These are phyloP conservation scores for Picea abies DNA, from an alignment of 83 land plant species.

Conservation along the genomic window DNA sequence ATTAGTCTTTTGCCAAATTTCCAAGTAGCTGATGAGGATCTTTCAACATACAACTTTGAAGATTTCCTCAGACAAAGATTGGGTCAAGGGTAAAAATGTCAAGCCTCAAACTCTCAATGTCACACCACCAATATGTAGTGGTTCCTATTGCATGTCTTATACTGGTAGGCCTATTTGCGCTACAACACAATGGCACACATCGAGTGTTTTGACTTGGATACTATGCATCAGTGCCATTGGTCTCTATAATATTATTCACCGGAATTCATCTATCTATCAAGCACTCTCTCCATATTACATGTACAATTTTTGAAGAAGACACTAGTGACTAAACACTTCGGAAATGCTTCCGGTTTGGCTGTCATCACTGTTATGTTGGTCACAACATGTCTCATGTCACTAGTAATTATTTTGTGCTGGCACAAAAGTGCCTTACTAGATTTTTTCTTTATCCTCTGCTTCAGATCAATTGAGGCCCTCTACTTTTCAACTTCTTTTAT, in stretches of 20 bases:
- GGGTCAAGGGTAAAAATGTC: constrained; percentile 43
- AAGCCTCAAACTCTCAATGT: constrained; percentile 37
- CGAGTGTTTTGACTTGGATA: too few species aligned
- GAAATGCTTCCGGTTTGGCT: constrained; percentile 40
- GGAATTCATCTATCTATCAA: not conserved
- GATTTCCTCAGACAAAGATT: constrained; percentile 4
- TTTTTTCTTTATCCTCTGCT: constrained; percentile 46
- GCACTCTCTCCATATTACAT: constrained; percentile 15
- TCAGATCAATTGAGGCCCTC: constrained; percentile 52
- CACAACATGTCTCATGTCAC: constrained; percentile 53
- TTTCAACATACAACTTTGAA: constrained; percentile 51
- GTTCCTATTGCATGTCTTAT: too few species aligned
- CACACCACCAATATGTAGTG: constrained; percentile 18
- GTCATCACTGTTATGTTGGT: constrained; percentile 53
- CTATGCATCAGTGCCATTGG: constrained; percentile 20
- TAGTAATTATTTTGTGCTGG: constrained; percentile 23
- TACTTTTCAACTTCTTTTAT: constrained; percentile 43
- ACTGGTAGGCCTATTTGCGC: too few species aligned
- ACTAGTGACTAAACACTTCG: not conserved
- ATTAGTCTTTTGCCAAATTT: constrained; percentile 52
- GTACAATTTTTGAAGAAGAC: constrained; percentile 16
- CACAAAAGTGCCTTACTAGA: constrained; percentile 32
- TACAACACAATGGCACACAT: too few species aligned
- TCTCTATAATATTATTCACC: constrained; percentile 12
- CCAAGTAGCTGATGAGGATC: constrained; percentile 50